Evolutionary conservation across 2,329 filamentous ascomycete genomes (phyloP).

Genomic region (Sporothrix mexicana): DNA sequence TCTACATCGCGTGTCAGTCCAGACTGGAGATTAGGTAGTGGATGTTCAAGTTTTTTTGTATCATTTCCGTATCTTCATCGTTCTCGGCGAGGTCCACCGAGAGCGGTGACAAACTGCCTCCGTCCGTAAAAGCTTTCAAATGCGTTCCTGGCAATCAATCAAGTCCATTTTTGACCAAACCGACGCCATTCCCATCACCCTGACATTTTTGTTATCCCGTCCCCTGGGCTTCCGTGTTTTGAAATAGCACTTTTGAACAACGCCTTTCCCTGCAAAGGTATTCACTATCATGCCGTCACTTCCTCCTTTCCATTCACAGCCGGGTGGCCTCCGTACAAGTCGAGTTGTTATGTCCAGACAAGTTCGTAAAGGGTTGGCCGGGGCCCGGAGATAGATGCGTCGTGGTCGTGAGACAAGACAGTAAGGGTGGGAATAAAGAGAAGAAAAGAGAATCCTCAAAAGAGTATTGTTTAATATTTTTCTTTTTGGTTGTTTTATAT

Average conservation of each 20-base stretch:
- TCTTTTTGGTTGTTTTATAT: conserved; percentile 33
- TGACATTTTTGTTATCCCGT: background rate
- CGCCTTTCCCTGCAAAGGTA: background rate
- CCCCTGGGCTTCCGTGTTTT: background rate
- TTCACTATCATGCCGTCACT: background rate
- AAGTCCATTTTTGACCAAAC: conserved; percentile 20
- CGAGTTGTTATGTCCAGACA: background rate
- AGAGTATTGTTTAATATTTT: conserved; percentile 26
- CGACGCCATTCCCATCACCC: conserved; percentile 11
- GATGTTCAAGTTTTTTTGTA: conserved; percentile 34
- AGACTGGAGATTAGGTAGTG: too few species aligned
- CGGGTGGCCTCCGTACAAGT: background rate
- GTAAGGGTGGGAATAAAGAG: background rate
- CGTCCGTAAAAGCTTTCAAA: background rate
- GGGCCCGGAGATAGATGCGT: background rate
- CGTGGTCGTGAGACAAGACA: background rate
- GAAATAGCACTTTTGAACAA: background rate
- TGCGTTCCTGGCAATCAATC: conserved; percentile 19
- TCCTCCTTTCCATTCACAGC: background rate
- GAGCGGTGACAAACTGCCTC: background rate
- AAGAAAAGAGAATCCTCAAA: conserved; percentile 21
- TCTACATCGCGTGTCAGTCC: too few species aligned
- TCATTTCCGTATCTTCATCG: conserved; percentile 29
- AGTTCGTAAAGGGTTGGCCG: background rate
- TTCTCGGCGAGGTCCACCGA: background rate